These are phyloP conservation scores for Caryopteris hybrid DNA, from an alignment of 305 asterid genomes.

Conservation along the genomic window DNA sequence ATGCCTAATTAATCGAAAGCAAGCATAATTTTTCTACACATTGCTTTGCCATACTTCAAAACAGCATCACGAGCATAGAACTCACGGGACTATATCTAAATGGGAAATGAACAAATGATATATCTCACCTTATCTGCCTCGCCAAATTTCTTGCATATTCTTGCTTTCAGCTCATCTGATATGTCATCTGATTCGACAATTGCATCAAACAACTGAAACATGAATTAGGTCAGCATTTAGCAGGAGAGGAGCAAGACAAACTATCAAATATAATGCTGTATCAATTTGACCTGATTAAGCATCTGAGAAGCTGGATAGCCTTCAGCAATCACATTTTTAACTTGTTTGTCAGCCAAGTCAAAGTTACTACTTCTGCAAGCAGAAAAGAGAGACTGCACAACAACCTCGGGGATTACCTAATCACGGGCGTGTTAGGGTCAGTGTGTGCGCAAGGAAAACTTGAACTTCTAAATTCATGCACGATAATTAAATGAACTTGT, in stretches of 20 bases:
- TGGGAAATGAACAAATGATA: too few relatives aligned
- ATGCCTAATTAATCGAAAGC: not conserved
- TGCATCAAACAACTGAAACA: slow-evolving; percentile 66
- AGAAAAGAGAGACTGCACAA: slow-evolving; percentile 51
- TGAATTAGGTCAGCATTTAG: slow-evolving; percentile 30
- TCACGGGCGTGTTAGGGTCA: slow-evolving; percentile 3
- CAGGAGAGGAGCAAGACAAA: slow-evolving; percentile 6
- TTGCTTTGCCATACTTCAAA: too few relatives aligned
- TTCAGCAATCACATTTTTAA: slow-evolving; percentile 75
- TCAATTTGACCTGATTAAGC: slow-evolving; percentile 65
- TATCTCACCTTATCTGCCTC: slow-evolving; percentile 81
- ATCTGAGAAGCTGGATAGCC: slow-evolving; percentile 94
- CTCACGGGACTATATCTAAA: not conserved
- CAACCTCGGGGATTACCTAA: slow-evolving; percentile 79
- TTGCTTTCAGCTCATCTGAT: slow-evolving; percentile 81
- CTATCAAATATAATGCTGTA: not conserved
- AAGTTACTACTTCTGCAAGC: slow-evolving; percentile 83
- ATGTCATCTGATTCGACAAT: slow-evolving; percentile 61
- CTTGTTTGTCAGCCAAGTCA: slow-evolving; percentile 86
- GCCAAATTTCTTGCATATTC: slow-evolving; percentile 83
- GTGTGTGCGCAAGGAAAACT: not conserved
- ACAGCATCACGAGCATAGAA: not conserved
- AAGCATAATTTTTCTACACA: not conserved
- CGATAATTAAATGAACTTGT: not conserved
- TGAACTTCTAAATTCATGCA: not conserved